Evolutionary conservation across 202 grass and related monocot genomes (phyloP).

Genomic region (Zoysia matrella): DNA sequence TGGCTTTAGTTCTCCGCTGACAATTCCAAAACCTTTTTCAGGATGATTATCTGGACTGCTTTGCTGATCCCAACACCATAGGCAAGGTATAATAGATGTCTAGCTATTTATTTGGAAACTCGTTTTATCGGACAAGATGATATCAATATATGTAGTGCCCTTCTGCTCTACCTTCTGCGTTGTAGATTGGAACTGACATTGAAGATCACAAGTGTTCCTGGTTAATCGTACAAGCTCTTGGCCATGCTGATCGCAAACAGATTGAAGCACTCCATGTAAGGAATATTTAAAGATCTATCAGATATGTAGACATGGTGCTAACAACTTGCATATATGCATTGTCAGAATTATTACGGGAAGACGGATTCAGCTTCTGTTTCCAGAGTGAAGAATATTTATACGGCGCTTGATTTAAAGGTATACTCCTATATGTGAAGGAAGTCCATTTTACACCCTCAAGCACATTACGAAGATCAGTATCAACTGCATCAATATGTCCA

Average conservation of each 20-base stretch:
- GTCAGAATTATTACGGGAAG: slow-evolving; percentile 65
- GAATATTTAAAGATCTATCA: not conserved
- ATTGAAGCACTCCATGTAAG: slow-evolving; percentile 59
- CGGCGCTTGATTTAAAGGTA: slow-evolving; percentile 58
- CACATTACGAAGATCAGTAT: no score
- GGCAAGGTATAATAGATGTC: slow-evolving; percentile 51
- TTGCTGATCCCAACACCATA: slow-evolving; percentile 60
- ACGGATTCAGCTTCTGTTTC: slow-evolving; percentile 51
- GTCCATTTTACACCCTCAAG: not conserved
- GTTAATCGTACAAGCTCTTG: slow-evolving; percentile 67
- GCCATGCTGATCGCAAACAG: slow-evolving; percentile 45
- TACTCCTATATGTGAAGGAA: slow-evolving; percentile 5
- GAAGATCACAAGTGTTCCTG: slow-evolving; percentile 78
- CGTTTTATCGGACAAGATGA: not conserved
- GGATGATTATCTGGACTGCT: slow-evolving; percentile 73
- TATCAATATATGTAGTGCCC: not conserved
- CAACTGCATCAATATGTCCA: not conserved
- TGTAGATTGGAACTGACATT: slow-evolving; percentile 69
- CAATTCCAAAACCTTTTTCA: slow-evolving; percentile 30
- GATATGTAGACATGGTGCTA: not conserved
- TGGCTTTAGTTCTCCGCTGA: not conserved
- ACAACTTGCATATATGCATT: slow-evolving; percentile 2
- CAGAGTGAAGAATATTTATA: slow-evolving; percentile 55
- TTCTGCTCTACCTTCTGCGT: not conserved
- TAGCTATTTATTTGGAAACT: not conserved